Evolutionary conservation across 306 rosid species (phyloP), one percentile per base, ranked within the genome.

Genomic region (Leucaena leucocephala): DNA sequence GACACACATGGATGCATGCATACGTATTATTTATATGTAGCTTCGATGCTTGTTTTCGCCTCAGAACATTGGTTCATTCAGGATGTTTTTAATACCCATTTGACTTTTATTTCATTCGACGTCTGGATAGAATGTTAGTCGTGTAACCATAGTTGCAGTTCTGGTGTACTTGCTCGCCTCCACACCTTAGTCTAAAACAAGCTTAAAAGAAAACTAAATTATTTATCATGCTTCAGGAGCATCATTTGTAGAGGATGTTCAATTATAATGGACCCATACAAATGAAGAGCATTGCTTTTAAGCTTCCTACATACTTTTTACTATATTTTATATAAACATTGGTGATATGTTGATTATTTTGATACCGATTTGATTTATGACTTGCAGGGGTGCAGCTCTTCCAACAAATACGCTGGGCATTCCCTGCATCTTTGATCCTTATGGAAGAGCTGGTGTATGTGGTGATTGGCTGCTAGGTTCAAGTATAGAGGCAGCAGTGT

Each of bases 391-490:
- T 81, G 97, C 97, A 21, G 98, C 93, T 77, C 97, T 94, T 79
- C 97, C 98, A 46, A 89, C 92, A 14, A 94, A 94, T 72, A 85
- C 93, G 48, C 98, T 92, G 4, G 85, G 88, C 70, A 57, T 91
- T 76, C 97, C 98, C 46, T 94, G 92, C 80, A 94, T 94, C 84
- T 94, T 94, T 85, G 97, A 94, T 81, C 97, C 95, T 63, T 81
- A 50, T 0, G 97, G 97, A 82, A 83, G 98, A 79, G 95, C 97
- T 40, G 98, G 98, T 68, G 89, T 94, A 71, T 94, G 98, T 38
- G 97, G 98, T 74, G 98, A 94, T 81, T 94, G 97, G 98, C 86
- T 94, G 6, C 87, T 94, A 9, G 98, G 98, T 85, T 94, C 98
- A 62, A 91, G 89, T 82, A 39, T 92, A 81, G 98, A 94, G 84